Base-by-base conservation (phyloP, 345 rosid genomes). In the Lumnitzera racemosa region DNA sequence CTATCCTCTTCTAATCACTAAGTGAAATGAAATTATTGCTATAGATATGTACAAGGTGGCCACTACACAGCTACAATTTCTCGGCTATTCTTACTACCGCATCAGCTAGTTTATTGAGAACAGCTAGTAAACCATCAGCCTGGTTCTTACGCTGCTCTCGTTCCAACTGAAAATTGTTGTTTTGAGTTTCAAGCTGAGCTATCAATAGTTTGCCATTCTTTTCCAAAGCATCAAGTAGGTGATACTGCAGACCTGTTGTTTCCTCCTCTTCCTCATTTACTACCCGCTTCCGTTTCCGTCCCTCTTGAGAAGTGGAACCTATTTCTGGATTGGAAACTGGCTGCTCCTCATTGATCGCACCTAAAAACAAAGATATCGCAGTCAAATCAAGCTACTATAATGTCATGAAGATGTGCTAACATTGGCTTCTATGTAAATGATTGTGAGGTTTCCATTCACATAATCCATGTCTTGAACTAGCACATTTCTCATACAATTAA, bases 81-180 rank as follows among this genome's bases (percentile, higher is more conserved):
- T 73, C 63, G 1, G 77, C 67, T 23, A 73, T 73, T 64, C 51
- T 73, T 5, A 46, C 59, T 5, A 73, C 57, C 23, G 66, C 70
- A 53, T 73, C 73, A 13, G 69, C 51, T 23, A 73, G 62, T 48
- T 60, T 73, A 41, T 64, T 61, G 53, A 73, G 70, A 36, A 61
- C 58, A 0, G 46, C 24, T 12, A 68, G 57, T 46, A 73, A 51
- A 51, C 70, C 63, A 43, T 64, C 63, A 10, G 67, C 50, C 15
- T 62, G 65, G 54, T 17, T 56, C 62, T 58, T 58, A 57, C 74
- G 24, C 69, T 66, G 65, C 14, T 61, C 54, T 17, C 73, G 67
- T 47, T 73, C 73, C 61, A 61, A 49, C 53, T 61, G 67, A 16
- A 36, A 20, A 51, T 61, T 69, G 15, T 14, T 61, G 57, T 58